A percentile compares a stretch with the other conserved stretches of the same genome.
These are phyloP conservation scores for Colletotrichum echinochloae DNA, from an alignment of 2,329 filamentous ascomycete genomes.

Conservation along the genomic window DNA sequence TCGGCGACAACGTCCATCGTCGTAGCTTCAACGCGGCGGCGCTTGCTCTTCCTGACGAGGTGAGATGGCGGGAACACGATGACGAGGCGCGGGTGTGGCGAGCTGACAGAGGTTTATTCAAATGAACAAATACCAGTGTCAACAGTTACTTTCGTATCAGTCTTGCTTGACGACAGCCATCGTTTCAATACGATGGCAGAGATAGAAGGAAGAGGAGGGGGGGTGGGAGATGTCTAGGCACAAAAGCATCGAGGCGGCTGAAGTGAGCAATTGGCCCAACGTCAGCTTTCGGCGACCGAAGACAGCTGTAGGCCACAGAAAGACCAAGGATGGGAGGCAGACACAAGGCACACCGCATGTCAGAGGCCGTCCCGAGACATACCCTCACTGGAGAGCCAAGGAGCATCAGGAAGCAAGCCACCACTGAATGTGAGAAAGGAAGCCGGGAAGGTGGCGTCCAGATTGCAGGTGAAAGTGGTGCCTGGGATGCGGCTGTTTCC, in stretches of 20 bases:
- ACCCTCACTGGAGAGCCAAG: constrained; percentile 11
- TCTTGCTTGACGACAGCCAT: neutral
- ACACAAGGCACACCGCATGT: constrained; percentile 32
- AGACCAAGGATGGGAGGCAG: constrained; percentile 19
- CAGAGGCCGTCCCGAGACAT: constrained; percentile 32
- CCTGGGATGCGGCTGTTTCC: constrained; percentile 26
- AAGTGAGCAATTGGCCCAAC: constrained; percentile 25
- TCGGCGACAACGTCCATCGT: constrained; percentile 56
- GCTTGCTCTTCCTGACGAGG: neutral
- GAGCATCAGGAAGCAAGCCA: constrained; percentile 6
- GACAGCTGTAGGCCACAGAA: constrained; percentile 29
- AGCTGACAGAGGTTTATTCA: neutral
- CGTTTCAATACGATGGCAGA: neutral
- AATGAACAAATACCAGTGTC: neutral
- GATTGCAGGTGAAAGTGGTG: constrained; percentile 7
- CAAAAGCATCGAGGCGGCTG: constrained; percentile 4
- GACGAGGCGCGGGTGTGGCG: neutral
- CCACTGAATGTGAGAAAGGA: neutral
- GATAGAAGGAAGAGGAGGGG: constrained; percentile 1
- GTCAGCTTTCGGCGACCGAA: constrained; percentile 15
- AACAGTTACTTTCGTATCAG: neutral
- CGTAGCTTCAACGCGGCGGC: neutral
- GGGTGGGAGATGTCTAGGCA: neutral
- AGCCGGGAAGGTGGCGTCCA: constrained; percentile 10
- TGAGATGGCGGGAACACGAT: neutral